phyloP scores from a whole-genome alignment of 495 filamentous ascomycete genomes.

The Xylaria acuta region DNA sequence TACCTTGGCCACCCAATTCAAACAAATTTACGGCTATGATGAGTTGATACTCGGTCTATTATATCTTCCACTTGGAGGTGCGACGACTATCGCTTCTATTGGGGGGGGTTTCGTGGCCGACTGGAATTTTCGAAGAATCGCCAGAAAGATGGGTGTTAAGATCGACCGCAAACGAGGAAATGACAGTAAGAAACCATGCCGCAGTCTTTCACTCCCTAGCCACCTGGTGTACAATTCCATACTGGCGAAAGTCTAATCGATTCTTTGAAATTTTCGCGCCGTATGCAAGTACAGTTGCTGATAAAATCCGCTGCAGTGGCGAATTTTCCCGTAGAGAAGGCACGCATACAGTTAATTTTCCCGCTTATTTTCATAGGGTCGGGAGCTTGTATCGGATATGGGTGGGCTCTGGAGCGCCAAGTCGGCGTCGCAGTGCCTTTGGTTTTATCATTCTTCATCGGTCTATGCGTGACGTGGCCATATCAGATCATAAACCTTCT shows the following conservation, averaged over 20 bases:
- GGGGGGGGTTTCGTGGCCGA: slow-evolving; percentile 66
- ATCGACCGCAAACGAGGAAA: slow-evolving; percentile 58
- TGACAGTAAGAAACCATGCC: slow-evolving; percentile 22
- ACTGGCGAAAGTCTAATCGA: background rate
- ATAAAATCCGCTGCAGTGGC: slow-evolving; percentile 43
- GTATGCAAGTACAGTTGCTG: slow-evolving; percentile 23
- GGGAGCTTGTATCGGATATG: slow-evolving; percentile 56
- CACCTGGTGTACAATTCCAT: background rate
- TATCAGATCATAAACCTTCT: slow-evolving; percentile 59
- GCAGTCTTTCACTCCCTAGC: background rate
- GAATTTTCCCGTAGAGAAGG: slow-evolving; percentile 69
- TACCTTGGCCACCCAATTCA: slow-evolving; percentile 66
- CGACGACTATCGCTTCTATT: slow-evolving; percentile 71
- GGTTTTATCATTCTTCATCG: slow-evolving; percentile 62
- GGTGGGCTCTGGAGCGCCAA: slow-evolving; percentile 61
- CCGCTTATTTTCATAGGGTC: slow-evolving; percentile 53
- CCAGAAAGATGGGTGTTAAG: slow-evolving; percentile 53
- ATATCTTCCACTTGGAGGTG: slow-evolving; percentile 67
- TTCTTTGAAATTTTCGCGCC: background rate
- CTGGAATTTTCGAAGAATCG: slow-evolving; percentile 62
- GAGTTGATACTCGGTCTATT: slow-evolving; percentile 72
- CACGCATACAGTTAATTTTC: slow-evolving; percentile 62
- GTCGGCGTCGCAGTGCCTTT: slow-evolving; percentile 57
- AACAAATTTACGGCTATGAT: slow-evolving; percentile 66
- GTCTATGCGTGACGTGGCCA: slow-evolving; percentile 58